Evolutionary conservation across 305 asterid genomes (phyloP).

Genomic region (Solanum hybrid): DNA sequence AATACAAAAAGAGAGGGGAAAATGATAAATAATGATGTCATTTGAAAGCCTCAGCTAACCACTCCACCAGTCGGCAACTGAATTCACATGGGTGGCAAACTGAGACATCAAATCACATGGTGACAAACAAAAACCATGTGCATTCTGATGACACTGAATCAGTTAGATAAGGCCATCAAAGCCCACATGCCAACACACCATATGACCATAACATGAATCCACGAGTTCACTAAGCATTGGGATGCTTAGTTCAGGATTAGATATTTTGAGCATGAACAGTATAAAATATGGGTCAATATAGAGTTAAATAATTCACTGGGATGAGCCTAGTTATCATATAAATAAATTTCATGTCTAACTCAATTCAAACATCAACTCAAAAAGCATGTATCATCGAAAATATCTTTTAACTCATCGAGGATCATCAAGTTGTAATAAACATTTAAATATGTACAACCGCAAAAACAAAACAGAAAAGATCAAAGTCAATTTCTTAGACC

Average conservation of each 20-base stretch:
- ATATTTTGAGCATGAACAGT: neutral
- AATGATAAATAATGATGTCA: neutral
- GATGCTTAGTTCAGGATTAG: neutral
- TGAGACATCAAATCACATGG: slow-evolving; percentile 25
- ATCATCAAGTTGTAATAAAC: neutral
- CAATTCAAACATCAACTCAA: neutral
- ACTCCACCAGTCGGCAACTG: neutral
- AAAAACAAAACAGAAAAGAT: neutral
- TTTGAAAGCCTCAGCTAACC: neutral
- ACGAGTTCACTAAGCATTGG: neutral
- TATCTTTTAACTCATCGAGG: neutral
- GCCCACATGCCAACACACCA: neutral
- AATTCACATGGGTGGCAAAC: neutral
- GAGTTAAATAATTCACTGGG: neutral
- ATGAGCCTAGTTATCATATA: neutral
- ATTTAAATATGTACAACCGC: neutral
- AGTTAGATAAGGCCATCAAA: neutral
- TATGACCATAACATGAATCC: neutral
- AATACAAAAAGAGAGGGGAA: neutral
- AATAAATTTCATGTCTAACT: neutral
- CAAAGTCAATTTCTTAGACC: neutral
- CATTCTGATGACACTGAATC: neutral
- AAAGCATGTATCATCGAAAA: neutral
- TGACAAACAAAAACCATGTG: slow-evolving; percentile 12
- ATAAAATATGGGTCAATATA: neutral